Evolutionary conservation across 1,284 basidiomycete genomes (phyloP).

Genomic region (Ceratobasidium sp.): DNA sequence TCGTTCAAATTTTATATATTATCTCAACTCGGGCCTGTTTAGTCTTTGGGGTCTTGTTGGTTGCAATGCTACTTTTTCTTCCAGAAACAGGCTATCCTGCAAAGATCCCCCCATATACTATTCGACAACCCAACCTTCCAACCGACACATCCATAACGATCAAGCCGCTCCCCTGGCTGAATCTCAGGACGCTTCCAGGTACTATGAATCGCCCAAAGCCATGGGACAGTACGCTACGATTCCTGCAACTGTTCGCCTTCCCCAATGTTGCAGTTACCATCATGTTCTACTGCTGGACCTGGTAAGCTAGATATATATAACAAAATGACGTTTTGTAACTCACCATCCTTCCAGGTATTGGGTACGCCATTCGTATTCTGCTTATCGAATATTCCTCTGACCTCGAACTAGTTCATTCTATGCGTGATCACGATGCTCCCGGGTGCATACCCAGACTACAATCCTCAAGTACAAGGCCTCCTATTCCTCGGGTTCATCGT

Average conservation of each 20-base stretch:
- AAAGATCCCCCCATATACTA: constrained; percentile 8
- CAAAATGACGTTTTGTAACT: neutral
- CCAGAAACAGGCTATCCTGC: constrained; percentile 42
- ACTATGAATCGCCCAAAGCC: constrained; percentile 30
- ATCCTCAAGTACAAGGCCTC: constrained; percentile 42
- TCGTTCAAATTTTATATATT: neutral
- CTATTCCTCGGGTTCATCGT: constrained; percentile 42
- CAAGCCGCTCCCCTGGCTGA: constrained; percentile 39
- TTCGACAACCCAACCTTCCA: neutral
- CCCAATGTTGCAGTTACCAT: constrained; percentile 42
- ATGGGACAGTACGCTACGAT: constrained; percentile 40
- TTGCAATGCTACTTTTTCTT: constrained; percentile 40
- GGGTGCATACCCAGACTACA: constrained; percentile 39
- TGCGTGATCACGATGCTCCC: constrained; percentile 43
- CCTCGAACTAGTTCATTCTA: constrained; percentile 38
- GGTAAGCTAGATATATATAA: constrained; percentile 37
- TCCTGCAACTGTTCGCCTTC: constrained; percentile 40
- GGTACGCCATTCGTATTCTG: constrained; percentile 31
- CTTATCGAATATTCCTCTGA: neutral
- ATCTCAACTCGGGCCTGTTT: neutral
- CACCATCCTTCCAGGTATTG: constrained; percentile 38
- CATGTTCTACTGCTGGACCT: constrained; percentile 44
- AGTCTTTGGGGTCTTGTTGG: constrained; percentile 42
- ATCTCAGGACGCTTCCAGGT: constrained; percentile 38
- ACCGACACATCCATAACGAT: neutral